Evolutionary conservation across 2,329 filamentous ascomycete genomes (phyloP), one percentile per base, ranked within the genome.

Genomic region (Aspergillus caelatus): DNA sequence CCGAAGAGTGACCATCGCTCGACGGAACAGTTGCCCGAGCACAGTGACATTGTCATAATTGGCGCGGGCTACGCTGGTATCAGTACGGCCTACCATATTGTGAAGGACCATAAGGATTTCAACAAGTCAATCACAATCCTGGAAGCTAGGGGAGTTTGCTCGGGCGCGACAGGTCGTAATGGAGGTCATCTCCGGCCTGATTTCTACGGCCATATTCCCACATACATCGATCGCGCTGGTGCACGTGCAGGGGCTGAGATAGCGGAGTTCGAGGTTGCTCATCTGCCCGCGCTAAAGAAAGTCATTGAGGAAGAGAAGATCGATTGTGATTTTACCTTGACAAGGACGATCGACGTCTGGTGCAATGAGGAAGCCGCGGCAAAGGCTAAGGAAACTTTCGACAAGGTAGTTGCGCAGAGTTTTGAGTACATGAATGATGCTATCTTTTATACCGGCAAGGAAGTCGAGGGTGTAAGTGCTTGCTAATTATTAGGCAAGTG

Each of bases 41-140:
- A 63, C 10, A 72, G 71, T 19, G 81, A 84, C 32, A 76, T 84
- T 45, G 72, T 79, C 8, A 78, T 84, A 32, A 78, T 84, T 6
- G 82, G 82, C 0, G 76, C 80, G 4, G 83, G 83, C 0, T 82
- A 79, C 53, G 76, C 82, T 0, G 82, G 83, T 0, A 77, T 76
- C 0, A 77, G 78, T 0, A 74, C 78, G 1, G 78, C 78, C 0
- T 80, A 80, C 54, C 78, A 83, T 58, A 73, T 81, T 6, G 61
- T 81, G 1, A 66, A 67, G 26, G 59, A 65, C 12, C 61, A 62
- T 36, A 55, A 4, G 62, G 62, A 16, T 26, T 55, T 65, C 23
- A 57, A 54, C 46, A 65, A 62, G 0, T 73, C 69, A 0, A 73
- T 80, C 7, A 70, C 75, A 0, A 72, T 81, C 11, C 70, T 81